These are phyloP conservation scores for Pleochaeta shiraiana DNA, from an alignment of 2,329 filamentous ascomycete genomes.

Conservation along the genomic window DNA sequence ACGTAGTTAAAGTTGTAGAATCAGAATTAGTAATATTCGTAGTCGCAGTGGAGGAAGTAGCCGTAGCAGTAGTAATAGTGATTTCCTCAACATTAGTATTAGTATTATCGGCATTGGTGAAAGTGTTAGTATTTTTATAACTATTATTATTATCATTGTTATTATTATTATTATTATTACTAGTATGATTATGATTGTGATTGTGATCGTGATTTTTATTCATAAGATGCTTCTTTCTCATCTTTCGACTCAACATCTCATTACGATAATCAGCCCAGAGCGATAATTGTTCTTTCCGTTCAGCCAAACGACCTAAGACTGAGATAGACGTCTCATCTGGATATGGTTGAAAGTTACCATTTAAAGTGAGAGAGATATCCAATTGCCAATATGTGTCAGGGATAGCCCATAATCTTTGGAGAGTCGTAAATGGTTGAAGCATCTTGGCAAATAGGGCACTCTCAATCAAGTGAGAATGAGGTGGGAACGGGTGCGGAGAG, in stretches of 20 bases:
- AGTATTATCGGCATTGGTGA: not conserved
- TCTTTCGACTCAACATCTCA: not conserved
- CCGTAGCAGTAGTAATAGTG: not conserved
- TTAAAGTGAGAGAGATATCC: not conserved
- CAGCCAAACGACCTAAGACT: not conserved
- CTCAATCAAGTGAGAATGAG: not conserved
- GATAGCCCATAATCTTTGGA: not conserved
- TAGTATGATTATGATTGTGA: not conserved
- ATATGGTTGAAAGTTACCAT: not conserved
- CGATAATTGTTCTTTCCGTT: not conserved
- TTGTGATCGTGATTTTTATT: too few species aligned
- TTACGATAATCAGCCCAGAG: not conserved
- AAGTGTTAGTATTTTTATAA: not conserved
- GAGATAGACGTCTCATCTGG: not conserved
- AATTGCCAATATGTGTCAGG: not conserved
- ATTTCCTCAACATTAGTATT: not conserved
- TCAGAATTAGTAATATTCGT: not conserved
- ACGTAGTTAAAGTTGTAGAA: too few species aligned
- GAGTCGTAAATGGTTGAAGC: not conserved
- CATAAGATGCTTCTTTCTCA: not conserved
- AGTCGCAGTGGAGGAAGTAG: not conserved
- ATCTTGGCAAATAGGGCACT: constrained; percentile 2
- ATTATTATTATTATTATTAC: not conserved
- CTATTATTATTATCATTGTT: not conserved
- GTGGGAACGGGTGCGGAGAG: not conserved